A percentile compares a stretch with the other conserved stretches of the same genome.
phyloP scores from a whole-genome alignment of 805 yeast genomes.

The Saturnispora sanitii region DNA sequence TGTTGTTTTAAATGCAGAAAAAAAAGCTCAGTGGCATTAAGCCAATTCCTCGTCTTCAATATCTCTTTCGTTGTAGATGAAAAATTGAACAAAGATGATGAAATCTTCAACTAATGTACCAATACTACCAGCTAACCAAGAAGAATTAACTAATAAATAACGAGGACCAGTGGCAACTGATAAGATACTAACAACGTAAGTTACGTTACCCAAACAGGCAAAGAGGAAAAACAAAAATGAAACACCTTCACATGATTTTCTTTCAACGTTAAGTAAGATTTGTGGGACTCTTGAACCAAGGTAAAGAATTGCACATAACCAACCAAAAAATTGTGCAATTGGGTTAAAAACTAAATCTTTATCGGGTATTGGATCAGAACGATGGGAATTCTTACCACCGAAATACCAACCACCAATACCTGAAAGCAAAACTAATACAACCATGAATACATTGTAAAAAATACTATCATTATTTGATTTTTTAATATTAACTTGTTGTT shows the following conservation, averaged over 20 bases:
- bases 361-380: constrained; percentile 26
- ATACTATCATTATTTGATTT: constrained; percentile 10
- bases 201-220: constrained; percentile 89
- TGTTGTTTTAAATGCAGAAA: neutral
- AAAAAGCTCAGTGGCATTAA: neutral
- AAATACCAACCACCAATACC: constrained; percentile 87
- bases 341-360: constrained; percentile 52
- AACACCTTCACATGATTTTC: constrained; percentile 92
- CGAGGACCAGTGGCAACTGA: constrained; percentile 60
- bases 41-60: constrained; percentile 19
- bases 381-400: constrained; percentile 26
- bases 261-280: constrained; percentile 68
- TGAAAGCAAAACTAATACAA: constrained; percentile 54
- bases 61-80: constrained; percentile 45
- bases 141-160: constrained; percentile 70
- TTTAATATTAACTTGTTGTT: no score
- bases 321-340: constrained; percentile 81
- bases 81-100: constrained; percentile 77
- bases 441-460: constrained; percentile 40
- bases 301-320: constrained; percentile 64
- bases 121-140: constrained; percentile 87
- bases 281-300: constrained; percentile 91
- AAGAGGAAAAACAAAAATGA: constrained; percentile 88
- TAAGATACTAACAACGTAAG: constrained; percentile 80
- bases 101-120: constrained; percentile 84